Percentiles rank a stretch among this genome's conserved stretches.
These are phyloP conservation scores for Hortiboletus flavorubellus DNA, from an alignment of 768 basidiomycete genomes.

Conservation along the genomic window DNA sequence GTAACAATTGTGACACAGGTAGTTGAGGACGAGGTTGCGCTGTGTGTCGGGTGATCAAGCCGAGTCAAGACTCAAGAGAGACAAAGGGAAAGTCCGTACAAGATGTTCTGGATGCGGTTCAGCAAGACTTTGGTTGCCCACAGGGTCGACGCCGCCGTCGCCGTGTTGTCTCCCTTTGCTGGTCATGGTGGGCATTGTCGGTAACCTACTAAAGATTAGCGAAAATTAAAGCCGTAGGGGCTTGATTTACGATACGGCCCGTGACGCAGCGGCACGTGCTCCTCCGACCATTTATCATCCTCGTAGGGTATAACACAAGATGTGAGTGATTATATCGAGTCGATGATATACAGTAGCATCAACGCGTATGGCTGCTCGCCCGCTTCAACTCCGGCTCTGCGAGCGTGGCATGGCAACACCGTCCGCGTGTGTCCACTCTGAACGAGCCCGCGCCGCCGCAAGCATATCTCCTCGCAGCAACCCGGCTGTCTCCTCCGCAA, in stretches of 20 bases:
- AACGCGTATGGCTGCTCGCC: background rate
- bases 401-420: slow-evolving; percentile 23
- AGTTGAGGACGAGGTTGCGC: slow-evolving; percentile 72
- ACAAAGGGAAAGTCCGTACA: slow-evolving; percentile 28
- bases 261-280: slow-evolving; percentile 14
- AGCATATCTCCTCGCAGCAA: slow-evolving; percentile 43
- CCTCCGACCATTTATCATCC: background rate
- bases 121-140: slow-evolving; percentile 24
- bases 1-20: slow-evolving; percentile 72
- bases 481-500: slow-evolving; percentile 49
- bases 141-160: slow-evolving; percentile 1
- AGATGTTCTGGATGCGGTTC: slow-evolving; percentile 43
- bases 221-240: background rate
- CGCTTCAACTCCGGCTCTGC: slow-evolving; percentile 38
- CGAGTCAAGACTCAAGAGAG: background rate
- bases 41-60: slow-evolving; percentile 26
- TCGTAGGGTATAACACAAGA: background rate
- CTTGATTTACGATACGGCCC: background rate
- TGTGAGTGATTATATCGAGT: background rate
- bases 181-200: slow-evolving; percentile 17
- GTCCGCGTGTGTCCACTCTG: slow-evolving; percentile 24
- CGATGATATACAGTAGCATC: slow-evolving; percentile 1
- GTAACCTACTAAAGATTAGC: background rate
- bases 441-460: slow-evolving; percentile 27
- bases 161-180: slow-evolving; percentile 17